Base-by-base conservation (phyloP, 1,284 basidiomycete species). In the Athelia sp. region DNA sequence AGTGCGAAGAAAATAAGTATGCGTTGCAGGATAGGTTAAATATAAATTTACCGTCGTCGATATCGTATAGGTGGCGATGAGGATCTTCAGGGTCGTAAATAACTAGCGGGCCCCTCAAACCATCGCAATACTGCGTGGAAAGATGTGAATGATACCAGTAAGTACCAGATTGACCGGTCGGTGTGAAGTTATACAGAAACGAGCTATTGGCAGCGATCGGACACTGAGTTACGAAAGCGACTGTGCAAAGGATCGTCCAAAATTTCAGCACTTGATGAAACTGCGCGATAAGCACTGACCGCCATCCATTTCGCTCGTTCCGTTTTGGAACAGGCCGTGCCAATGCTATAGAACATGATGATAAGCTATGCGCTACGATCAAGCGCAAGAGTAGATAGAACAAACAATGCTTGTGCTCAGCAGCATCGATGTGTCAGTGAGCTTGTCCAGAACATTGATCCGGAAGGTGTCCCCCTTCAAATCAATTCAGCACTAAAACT, bases 101-200 rank as follows among this genome's bases (percentile, higher is more conserved):
- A n/a, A n/a, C n/a, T n/a, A 2, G 53, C 6, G 62, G 53, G 4
- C 64, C 65, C 29, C 64, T 57, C 10, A 67, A 52, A 14, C 67
- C 69, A 51, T 65, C 60, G 49, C 55, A 59, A 45, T 63, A 64
- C 47, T 63, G 60, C 1, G 62, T 61, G 35, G 59, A 57, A 58
- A 50, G 15, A 34, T 52, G 42, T 26, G 67, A 69, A 43, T 66
- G 67, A 29, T 66, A 66, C 64, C 67, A 66, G 43, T 57, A 66
- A 4, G 64, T 73, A 2, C 76, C 71, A 15, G 65, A 62, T 48
- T 68, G 70, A 29, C 58, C 58, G 46, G 46, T 43, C n/a, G 66
- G 55, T 17, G 58, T 67, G 54, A 73, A 73, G 43, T 59, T 60
- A 61, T 78, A 73, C 4, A 62, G 64, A 55, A 75, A 76, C 9